Percentiles rank a stretch among this genome's conserved stretches.
Conservation (phyloP, 768 basidiomycete species). For the Trametes sanguinea region DNA sequence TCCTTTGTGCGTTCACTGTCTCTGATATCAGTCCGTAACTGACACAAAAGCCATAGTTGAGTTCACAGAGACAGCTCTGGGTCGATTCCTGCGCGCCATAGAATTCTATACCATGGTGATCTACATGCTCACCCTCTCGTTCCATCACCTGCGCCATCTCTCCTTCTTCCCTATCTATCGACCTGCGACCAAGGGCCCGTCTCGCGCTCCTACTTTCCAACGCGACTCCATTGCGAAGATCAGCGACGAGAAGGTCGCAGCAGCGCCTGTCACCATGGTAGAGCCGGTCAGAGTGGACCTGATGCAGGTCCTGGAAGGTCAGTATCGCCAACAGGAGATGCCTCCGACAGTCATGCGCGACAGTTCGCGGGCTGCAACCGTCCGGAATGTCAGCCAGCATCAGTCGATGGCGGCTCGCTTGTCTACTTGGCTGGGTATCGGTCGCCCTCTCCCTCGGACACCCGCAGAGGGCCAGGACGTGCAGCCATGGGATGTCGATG, state of each 20-base stretch:
- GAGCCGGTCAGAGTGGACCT: conserved; percentile 5
- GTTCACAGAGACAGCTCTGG: conserved; percentile 69
- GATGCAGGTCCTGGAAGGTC: conserved; percentile 13
- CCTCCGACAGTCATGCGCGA: conserved; percentile 12
- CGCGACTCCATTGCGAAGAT: conserved; percentile 4
- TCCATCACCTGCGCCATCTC: conserved; percentile 32
- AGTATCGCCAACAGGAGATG: conserved; percentile 14
- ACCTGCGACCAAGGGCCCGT: conserved; percentile 9
- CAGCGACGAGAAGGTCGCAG: neutral
- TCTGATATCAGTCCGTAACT: neutral
- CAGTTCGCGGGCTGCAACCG: conserved; percentile 12
- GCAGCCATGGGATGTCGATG: conserved; percentile 21
- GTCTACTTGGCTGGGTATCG: conserved; percentile 19
- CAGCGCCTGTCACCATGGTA: neutral
- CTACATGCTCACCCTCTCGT: conserved; percentile 53
- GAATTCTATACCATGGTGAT: conserved; percentile 65
- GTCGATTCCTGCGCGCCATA: conserved; percentile 64
- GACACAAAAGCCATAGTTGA: conserved; percentile 43
- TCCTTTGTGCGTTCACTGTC: conserved; percentile 51
- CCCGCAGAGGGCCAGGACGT: neutral
- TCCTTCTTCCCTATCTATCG: conserved; percentile 21
- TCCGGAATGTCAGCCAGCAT: conserved; percentile 9
- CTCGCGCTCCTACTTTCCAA: conserved; percentile 6
- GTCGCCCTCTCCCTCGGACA: conserved; percentile 11
- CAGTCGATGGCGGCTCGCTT: conserved; percentile 22